Conservation (phyloP, 2,329 filamentous ascomycete species). For the Aspergillus nomiae region DNA sequence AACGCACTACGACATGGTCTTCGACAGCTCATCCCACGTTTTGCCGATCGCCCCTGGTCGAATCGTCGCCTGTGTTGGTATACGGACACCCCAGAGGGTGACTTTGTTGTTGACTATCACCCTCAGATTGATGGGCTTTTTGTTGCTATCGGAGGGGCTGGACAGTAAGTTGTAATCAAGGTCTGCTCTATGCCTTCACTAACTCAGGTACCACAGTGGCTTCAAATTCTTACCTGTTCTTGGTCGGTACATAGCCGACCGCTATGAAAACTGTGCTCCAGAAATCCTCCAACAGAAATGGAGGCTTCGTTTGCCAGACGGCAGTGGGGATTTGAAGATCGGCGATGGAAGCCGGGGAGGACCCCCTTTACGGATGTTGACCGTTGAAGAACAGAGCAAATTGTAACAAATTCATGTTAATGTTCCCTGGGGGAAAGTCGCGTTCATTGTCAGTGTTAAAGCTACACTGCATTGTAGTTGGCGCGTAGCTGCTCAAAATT, state of each 20-base stretch:
- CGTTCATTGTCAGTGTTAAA: not conserved
- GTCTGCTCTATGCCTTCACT: not conserved
- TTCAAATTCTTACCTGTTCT: constrained; percentile 22
- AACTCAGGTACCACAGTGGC: constrained; percentile 1
- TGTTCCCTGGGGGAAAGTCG: not conserved
- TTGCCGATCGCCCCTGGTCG: constrained; percentile 60
- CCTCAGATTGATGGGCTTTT: constrained; percentile 55
- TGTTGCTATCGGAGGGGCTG: constrained; percentile 21
- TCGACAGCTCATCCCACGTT: constrained; percentile 59
- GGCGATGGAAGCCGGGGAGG: constrained; percentile 19
- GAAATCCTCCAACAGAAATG: constrained; percentile 12
- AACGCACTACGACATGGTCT: constrained; percentile 61
- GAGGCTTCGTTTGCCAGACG: constrained; percentile 6
- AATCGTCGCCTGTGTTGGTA: constrained; percentile 72
- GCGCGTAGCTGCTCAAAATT: not conserved
- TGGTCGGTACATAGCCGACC: constrained; percentile 15
- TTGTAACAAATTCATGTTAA: not conserved
- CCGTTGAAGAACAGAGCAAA: constrained; percentile 12
- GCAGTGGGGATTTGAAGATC: not conserved
- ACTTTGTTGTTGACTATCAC: constrained; percentile 70
- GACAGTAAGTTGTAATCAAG: constrained; percentile 23
- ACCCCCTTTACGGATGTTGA: constrained; percentile 14
- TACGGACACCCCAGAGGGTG: constrained; percentile 66
- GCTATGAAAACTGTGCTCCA: constrained; percentile 11
- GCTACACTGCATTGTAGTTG: not conserved